Percentiles rank a stretch among this genome's conserved stretches.
These are phyloP conservation scores for Aspergillus ostianus DNA, from an alignment of 495 filamentous ascomycete species.

Conservation along the genomic window DNA sequence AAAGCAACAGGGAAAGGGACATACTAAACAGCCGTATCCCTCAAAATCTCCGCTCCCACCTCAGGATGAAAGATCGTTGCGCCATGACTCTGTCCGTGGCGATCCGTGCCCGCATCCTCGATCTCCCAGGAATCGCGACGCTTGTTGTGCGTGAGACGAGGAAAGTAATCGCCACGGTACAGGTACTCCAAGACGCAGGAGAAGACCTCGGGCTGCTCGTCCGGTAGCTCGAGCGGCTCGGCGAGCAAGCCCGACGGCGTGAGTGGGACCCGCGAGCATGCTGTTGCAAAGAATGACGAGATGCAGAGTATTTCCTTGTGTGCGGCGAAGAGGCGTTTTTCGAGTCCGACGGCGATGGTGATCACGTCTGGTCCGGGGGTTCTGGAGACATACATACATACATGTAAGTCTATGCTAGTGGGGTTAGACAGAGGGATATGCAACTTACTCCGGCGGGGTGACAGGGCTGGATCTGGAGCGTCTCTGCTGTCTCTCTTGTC, in stretches of 20 bases:
- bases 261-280: slow-evolving; percentile 18
- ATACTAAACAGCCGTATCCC: slow-evolving; percentile 84
- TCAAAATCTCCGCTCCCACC: slow-evolving; percentile 67
- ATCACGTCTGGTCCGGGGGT: slow-evolving; percentile 69
- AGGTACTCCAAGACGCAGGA: slow-evolving; percentile 88
- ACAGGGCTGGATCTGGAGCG: background rate
- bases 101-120: slow-evolving; percentile 48
- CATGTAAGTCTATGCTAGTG: background rate
- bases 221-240: slow-evolving; percentile 67
- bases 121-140: slow-evolving; percentile 67
- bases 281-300: slow-evolving; percentile 70
- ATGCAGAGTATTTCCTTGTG: slow-evolving; percentile 80
- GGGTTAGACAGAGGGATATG: background rate
- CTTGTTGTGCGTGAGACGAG: slow-evolving; percentile 69
- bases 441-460: background rate
- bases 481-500: slow-evolving; percentile 12
- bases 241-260: slow-evolving; percentile 27
- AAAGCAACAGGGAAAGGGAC: slow-evolving; percentile 12
- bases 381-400: slow-evolving; percentile 31
- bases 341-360: slow-evolving; percentile 73
- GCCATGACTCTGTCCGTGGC: slow-evolving; percentile 41
- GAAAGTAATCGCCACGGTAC: slow-evolving; percentile 93
- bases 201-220: slow-evolving; percentile 87
- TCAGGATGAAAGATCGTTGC: slow-evolving; percentile 68
- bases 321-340: slow-evolving; percentile 82